These are phyloP conservation scores for Neckera pumila DNA, from an alignment of 225 moss, liverwort and hornwort genomes.

Conservation along the genomic window DNA sequence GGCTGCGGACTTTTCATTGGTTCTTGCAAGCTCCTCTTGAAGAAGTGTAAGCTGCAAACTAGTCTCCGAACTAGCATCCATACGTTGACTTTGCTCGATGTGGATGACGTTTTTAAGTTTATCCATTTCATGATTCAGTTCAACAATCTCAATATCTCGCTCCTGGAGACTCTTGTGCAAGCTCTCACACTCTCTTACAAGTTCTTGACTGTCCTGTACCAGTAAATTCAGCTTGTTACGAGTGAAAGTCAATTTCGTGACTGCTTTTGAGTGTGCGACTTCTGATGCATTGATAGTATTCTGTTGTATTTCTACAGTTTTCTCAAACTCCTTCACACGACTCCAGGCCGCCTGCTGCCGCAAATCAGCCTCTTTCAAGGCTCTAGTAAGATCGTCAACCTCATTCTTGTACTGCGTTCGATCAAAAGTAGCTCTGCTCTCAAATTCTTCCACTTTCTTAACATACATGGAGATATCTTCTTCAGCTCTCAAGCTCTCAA, in stretches of 20 bases:
- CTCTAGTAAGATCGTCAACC: constrained; percentile 40
- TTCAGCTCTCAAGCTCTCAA: constrained; percentile 14
- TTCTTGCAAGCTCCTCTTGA: constrained; percentile 24
- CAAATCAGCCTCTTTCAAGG: constrained; percentile 29
- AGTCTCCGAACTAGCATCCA: constrained; percentile 8
- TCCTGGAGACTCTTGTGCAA: constrained; percentile 60
- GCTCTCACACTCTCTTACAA: constrained; percentile 62
- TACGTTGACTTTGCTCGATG: constrained; percentile 10
- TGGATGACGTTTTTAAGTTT: constrained; percentile 28
- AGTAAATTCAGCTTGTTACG: constrained; percentile 74
- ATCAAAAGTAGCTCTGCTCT: constrained; percentile 16
- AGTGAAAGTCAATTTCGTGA: constrained; percentile 55
- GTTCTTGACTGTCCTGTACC: constrained; percentile 74
- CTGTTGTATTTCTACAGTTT: constrained; percentile 37
- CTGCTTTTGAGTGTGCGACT: constrained; percentile 51
- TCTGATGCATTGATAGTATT: constrained; percentile 47
- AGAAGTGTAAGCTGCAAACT: constrained; percentile 13
- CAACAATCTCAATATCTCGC: constrained; percentile 56
- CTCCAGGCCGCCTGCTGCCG: constrained; percentile 27
- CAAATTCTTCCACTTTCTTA: constrained; percentile 27
- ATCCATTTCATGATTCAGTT: constrained; percentile 37
- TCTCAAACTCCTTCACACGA: constrained; percentile 44
- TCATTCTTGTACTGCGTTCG: constrained; percentile 24
- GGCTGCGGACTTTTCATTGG: constrained; percentile 7
- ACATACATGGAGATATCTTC: constrained; percentile 5